Percentiles rank a stretch among this genome's conserved stretches.
phyloP scores from a whole-genome alignment of 176 grass and related monocot species.

The Oryza coarctata region DNA sequence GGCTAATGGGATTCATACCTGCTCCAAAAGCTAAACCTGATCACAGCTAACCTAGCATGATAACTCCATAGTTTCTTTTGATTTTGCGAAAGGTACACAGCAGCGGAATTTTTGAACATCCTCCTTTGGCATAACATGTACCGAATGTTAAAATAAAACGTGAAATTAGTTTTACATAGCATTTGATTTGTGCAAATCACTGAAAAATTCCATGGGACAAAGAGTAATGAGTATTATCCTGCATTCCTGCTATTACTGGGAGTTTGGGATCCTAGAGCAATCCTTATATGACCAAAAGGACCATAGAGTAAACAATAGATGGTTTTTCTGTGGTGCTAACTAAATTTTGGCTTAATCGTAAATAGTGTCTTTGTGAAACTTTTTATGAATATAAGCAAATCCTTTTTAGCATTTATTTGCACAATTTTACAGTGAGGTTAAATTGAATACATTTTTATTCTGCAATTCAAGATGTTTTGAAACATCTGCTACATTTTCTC shows the following conservation, averaged over 20 bases:
- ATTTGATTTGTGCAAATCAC: not conserved
- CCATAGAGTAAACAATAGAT: not conserved
- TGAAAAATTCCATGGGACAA: not conserved
- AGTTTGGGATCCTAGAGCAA: not conserved
- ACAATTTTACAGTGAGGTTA: not conserved
- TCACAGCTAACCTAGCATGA: not conserved
- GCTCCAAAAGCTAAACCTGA: not conserved
- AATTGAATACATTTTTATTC: not conserved
- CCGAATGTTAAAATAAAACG: not conserved
- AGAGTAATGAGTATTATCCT: not conserved
- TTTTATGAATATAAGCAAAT: conserved; percentile 7
- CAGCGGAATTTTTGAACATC: not conserved
- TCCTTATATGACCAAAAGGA: not conserved
- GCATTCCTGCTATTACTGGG: not conserved
- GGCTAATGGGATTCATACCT: not conserved
- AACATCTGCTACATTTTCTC: not conserved
- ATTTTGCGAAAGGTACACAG: not conserved
- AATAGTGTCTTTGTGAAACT: not conserved
- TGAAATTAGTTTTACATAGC: not conserved
- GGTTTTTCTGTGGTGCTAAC: not conserved
- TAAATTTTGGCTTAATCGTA: not conserved
- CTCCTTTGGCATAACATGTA: not conserved
- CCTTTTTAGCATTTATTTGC: not conserved
- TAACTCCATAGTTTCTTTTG: not conserved
- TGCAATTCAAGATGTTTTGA: not conserved